A percentile compares a stretch with the other conserved stretches of the same genome.
Conservation (phyloP, 495 filamentous ascomycete genomes). For the Xylaria castorea region DNA sequence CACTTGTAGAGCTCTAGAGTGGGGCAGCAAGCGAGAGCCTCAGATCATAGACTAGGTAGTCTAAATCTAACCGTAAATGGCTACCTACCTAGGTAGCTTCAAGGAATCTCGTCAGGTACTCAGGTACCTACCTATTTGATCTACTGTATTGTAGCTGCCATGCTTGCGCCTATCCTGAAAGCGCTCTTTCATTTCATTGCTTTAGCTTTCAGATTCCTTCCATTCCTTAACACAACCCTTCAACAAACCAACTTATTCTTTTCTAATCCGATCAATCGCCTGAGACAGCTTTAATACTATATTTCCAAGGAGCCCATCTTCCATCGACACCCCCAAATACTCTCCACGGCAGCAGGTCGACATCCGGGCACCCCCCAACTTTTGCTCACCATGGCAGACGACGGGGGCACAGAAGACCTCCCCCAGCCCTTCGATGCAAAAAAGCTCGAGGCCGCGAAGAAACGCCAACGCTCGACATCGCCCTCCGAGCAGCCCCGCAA, state of each 20-base stretch:
- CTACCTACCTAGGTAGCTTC: neutral
- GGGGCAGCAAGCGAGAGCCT: neutral
- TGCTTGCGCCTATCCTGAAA: neutral
- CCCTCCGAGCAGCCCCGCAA: conserved; percentile 63
- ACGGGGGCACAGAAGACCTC: conserved; percentile 36
- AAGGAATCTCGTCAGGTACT: neutral
- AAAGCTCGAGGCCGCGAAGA: conserved; percentile 60
- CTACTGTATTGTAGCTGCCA: neutral
- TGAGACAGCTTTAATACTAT: neutral
- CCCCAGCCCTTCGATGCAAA: conserved; percentile 63
- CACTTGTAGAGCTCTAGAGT: conserved; percentile 23
- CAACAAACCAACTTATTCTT: neutral
- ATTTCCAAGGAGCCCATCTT: neutral
- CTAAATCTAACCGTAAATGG: neutral
- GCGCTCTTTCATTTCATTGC: neutral
- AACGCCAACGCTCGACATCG: conserved; percentile 52
- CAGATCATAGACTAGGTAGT: neutral
- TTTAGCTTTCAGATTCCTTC: neutral
- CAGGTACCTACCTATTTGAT: neutral
- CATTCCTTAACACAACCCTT: neutral
- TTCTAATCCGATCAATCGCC: neutral
- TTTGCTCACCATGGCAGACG: conserved; percentile 35
- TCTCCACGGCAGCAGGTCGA: neutral
- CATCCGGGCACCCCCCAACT: neutral
- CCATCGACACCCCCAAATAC: neutral